Evolutionary conservation across 1,284 basidiomycete species (phyloP).

Genomic region (Boletellus deceptivus): DNA sequence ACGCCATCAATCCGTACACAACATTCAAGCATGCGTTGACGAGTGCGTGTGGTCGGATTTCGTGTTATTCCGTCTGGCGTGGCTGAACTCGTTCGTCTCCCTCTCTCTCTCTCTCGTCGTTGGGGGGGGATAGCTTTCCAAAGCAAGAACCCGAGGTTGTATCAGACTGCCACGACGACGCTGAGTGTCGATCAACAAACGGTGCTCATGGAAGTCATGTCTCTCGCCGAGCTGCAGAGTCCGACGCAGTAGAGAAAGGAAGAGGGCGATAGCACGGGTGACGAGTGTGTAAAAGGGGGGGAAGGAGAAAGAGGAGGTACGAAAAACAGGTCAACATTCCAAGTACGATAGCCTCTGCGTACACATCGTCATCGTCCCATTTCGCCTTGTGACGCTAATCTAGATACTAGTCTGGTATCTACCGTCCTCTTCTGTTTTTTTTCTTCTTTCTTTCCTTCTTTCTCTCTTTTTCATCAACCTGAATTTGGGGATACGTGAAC

Average conservation of each 20-base stretch:
- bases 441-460: too few species aligned
- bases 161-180: slow-evolving; percentile 69
- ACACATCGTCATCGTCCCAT: too few species aligned
- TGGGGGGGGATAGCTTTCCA: slow-evolving; percentile 56
- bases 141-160: slow-evolving; percentile 60
- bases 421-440: too few species aligned
- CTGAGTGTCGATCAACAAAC: slow-evolving; percentile 73
- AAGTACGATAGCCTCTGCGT: too few species aligned
- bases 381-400: too few species aligned
- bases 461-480: too few species aligned
- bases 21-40: slow-evolving; percentile 74
- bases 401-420: too few species aligned
- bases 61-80: neutral
- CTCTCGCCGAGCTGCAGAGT: slow-evolving; percentile 26
- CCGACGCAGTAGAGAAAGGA: slow-evolving; percentile 5
- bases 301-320: too few species aligned
- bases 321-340: too few species aligned
- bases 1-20: slow-evolving; percentile 67
- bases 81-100: neutral
- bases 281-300: too few species aligned
- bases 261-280: too few species aligned
- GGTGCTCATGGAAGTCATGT: slow-evolving; percentile 77
- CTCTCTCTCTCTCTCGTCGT: neutral
- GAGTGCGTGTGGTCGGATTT: slow-evolving; percentile 40
- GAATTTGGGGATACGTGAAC: too few species aligned